Evolutionary conservation across 169 alveolate species (phyloP).

Genomic region (Cyclospora cayetanensis): DNA sequence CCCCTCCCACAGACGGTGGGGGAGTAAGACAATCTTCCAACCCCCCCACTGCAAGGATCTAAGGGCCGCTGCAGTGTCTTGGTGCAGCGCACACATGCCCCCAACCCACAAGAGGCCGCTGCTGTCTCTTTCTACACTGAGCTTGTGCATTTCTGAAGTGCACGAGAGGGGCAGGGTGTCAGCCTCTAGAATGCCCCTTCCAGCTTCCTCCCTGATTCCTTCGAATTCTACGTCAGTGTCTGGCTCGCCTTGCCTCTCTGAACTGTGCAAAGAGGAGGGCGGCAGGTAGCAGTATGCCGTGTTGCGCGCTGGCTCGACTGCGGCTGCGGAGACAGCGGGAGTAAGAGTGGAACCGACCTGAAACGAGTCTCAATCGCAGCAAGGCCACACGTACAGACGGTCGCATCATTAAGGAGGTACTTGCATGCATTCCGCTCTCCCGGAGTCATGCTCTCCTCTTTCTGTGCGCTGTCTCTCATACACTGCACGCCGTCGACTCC

Average conservation of each 20-base stretch:
- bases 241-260: neutral
- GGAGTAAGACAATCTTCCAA: neutral
- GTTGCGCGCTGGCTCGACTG: neutral
- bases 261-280: neutral
- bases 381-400: too few relatives aligned
- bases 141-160: neutral
- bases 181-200: too few relatives aligned
- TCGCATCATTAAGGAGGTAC: too few relatives aligned
- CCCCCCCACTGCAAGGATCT: neutral
- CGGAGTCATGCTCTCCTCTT: too few relatives aligned
- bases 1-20: conserved; percentile 4
- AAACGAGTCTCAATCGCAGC: too few relatives aligned
- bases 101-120: conserved; percentile 15
- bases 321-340: too few relatives aligned
- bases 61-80: neutral
- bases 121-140: neutral
- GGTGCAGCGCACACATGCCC: neutral
- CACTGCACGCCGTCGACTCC: too few relatives aligned
- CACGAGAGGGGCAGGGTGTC: neutral
- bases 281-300: conserved; percentile 25
- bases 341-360: too few relatives aligned
- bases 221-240: neutral
- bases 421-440: too few relatives aligned
- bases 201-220: neutral
- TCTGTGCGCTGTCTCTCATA: too few relatives aligned